These are phyloP conservation scores for Cyberlindnera euphorbiae DNA, from an alignment of 805 yeast species.

Conservation along the genomic window DNA sequence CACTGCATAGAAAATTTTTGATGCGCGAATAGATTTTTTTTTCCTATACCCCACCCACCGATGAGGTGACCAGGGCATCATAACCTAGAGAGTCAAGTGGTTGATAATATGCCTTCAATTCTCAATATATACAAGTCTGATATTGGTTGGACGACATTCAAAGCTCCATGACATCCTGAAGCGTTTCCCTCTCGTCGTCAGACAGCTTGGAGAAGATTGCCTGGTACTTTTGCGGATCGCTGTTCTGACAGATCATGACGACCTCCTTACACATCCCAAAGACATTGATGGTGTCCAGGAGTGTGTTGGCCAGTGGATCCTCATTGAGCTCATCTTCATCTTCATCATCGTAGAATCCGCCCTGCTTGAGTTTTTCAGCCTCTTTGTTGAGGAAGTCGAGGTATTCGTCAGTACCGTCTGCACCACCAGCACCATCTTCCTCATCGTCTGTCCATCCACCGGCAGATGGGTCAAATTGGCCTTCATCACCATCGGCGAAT, in stretches of 20 bases:
- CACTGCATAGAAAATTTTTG: neutral
- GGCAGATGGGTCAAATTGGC: slow-evolving; percentile 22
- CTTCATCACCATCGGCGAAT: slow-evolving; percentile 26
- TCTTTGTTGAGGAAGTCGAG: slow-evolving; percentile 44
- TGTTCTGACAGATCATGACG: slow-evolving; percentile 42
- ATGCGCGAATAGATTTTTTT: neutral
- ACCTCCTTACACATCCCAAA: slow-evolving; percentile 60
- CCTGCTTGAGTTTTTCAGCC: slow-evolving; percentile 32
- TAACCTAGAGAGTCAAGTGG: too few species aligned
- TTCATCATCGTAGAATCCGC: slow-evolving; percentile 34
- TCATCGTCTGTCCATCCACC: slow-evolving; percentile 26
- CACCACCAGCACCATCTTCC: slow-evolving; percentile 28
- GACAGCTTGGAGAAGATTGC: slow-evolving; percentile 37
- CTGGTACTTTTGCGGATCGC: slow-evolving; percentile 45
- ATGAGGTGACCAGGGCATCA: too few species aligned
- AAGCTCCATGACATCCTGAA: slow-evolving; percentile 29
- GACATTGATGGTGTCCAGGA: slow-evolving; percentile 73
- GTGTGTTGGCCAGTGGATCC: slow-evolving; percentile 74
- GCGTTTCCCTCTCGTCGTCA: slow-evolving; percentile 31
- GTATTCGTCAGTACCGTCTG: slow-evolving; percentile 38
- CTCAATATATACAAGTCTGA: neutral
- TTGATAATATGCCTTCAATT: too few species aligned
- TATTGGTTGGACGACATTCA: slow-evolving; percentile 7
- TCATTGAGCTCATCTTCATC: slow-evolving; percentile 75
- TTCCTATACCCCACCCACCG: neutral